A percentile compares a stretch with the other conserved stretches of the same genome.
These are phyloP conservation scores for Thelonectria discophora DNA, from an alignment of 2,329 filamentous ascomycete genomes.

Conservation along the genomic window DNA sequence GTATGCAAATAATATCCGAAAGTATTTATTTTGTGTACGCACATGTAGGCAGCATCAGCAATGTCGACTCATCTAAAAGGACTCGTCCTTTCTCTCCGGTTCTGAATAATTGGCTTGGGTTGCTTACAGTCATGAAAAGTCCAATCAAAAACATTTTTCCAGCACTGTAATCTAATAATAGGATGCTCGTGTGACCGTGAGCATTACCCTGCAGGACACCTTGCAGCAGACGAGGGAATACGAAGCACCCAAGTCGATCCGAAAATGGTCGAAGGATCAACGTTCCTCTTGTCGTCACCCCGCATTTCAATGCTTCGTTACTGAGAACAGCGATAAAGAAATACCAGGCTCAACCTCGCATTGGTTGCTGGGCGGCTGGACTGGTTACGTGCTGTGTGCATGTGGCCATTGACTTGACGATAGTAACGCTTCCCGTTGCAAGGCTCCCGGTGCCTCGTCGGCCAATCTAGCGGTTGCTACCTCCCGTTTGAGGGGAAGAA, in stretches of 20 bases:
- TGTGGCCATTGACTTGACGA: background rate
- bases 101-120: too few relatives aligned
- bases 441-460: background rate
- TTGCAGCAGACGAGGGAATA: background rate
- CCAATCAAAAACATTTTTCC: background rate
- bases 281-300: background rate
- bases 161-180: background rate
- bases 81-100: too few relatives aligned
- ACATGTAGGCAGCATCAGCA: too few relatives aligned
- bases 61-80: too few relatives aligned
- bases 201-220: background rate
- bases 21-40: too few relatives aligned
- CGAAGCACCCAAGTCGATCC: background rate
- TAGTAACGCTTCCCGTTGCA: background rate
- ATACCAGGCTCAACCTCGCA: background rate
- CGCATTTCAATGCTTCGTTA: background rate
- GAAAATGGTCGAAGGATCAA: background rate
- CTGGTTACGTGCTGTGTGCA: background rate
- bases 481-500: background rate
- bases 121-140: background rate
- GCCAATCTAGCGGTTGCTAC: background rate
- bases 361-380: background rate
- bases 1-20: too few relatives aligned
- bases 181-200: background rate
- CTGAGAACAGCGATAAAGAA: background rate